phyloP scores from a whole-genome alignment of 1,139 yeast species.

The Debaryomyces udenii region DNA sequence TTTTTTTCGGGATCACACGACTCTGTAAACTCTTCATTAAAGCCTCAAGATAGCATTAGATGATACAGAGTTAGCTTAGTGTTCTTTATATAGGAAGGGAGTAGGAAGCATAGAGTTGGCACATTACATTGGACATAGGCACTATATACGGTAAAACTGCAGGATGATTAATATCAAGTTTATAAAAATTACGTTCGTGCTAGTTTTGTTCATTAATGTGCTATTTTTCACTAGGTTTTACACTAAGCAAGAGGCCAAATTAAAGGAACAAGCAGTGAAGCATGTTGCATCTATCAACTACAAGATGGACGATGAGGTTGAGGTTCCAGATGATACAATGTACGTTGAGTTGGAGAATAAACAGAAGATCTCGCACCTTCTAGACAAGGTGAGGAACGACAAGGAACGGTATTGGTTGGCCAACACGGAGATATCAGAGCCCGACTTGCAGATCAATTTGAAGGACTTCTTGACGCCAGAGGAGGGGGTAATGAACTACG shows the following conservation, averaged over 20 bases:
- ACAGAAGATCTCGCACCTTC: slow-evolving; percentile 28
- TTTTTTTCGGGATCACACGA: slow-evolving; percentile 5
- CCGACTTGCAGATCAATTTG: slow-evolving; percentile 24
- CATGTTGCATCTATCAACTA: slow-evolving; percentile 23
- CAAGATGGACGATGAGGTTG: slow-evolving; percentile 26
- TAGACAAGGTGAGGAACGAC: slow-evolving; percentile 25
- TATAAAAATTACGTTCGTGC: slow-evolving; percentile 24
- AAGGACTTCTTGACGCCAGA: slow-evolving; percentile 23
- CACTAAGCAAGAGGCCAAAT: slow-evolving; percentile 21
- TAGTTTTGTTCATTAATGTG: slow-evolving; percentile 26
- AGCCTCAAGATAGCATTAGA: not conserved
- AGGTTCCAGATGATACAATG: slow-evolving; percentile 17
- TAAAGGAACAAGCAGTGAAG: slow-evolving; percentile 24
- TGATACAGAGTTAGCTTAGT: too few species aligned
- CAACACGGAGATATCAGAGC: slow-evolving; percentile 27
- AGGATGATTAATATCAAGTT: slow-evolving; percentile 23
- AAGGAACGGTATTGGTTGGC: slow-evolving; percentile 32
- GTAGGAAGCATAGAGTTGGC: too few species aligned
- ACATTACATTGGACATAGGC: too few species aligned
- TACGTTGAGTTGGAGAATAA: slow-evolving; percentile 23
- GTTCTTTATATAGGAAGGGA: too few species aligned
- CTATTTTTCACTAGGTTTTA: slow-evolving; percentile 28
- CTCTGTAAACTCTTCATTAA: not conserved
- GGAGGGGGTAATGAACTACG: slow-evolving; percentile 17
- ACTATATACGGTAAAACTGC: not conserved